Conservation (phyloP, 495 filamentous ascomycete species). For the Lindgomyces ingoldianus region DNA sequence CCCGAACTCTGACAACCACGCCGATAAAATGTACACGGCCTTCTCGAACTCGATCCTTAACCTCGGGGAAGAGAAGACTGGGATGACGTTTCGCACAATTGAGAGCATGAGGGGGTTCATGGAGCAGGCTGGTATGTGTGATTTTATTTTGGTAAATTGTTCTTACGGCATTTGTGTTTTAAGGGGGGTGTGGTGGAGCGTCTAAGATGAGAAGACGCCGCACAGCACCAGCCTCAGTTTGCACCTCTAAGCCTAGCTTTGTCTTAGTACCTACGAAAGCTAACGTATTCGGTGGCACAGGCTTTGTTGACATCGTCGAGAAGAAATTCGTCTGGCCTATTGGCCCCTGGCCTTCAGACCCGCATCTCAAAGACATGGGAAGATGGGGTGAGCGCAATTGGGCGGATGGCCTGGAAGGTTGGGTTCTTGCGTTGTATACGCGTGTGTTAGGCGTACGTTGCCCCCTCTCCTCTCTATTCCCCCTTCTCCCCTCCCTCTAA, state of each 20-base stretch:
- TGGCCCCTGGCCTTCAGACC: constrained; percentile 33
- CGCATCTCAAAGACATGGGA: constrained; percentile 33
- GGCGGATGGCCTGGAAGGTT: constrained; percentile 30
- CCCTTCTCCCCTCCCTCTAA: neutral
- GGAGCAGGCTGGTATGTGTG: neutral
- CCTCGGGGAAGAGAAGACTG: constrained; percentile 21
- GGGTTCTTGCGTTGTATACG: constrained; percentile 33
- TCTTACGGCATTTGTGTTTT: neutral
- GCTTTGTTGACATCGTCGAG: constrained; percentile 33
- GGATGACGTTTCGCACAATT: constrained; percentile 27
- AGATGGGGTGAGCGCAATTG: constrained; percentile 34
- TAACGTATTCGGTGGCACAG: no score
- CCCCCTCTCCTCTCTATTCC: neutral
- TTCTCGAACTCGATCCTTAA: constrained; percentile 10
- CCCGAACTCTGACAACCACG: constrained; percentile 5
- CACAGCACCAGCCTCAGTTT: no score
- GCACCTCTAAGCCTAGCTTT: no score
- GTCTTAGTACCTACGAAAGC: no score
- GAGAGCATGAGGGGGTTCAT: constrained; percentile 21
- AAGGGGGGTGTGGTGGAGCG: neutral
- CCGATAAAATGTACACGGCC: constrained; percentile 18
- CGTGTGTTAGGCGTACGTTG: constrained; percentile 26
- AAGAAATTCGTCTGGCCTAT: constrained; percentile 33
- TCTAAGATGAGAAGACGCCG: no score
- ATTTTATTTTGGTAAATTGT: neutral